Percentiles rank a stretch among this genome's conserved stretches.
These are phyloP conservation scores for Trichomonas tenax DNA, from an alignment of 208 protist species.

Conservation along the genomic window DNA sequence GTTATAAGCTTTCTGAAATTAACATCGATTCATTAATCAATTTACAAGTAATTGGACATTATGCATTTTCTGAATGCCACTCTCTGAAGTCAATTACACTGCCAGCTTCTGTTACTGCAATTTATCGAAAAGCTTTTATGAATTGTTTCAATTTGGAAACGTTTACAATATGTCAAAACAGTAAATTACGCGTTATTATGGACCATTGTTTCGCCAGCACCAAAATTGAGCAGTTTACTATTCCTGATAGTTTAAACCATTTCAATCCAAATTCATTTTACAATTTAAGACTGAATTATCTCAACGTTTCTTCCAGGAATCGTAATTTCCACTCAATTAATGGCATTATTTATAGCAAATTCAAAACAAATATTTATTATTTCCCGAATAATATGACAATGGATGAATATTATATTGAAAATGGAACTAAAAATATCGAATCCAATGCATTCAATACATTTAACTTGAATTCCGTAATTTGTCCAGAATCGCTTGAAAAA, in stretches of 20 bases:
- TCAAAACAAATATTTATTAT: not conserved
- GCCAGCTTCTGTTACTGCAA: not conserved
- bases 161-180: not conserved
- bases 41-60: not conserved
- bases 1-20: not conserved
- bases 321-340: not conserved
- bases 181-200: not conserved
- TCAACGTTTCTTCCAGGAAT: not conserved
- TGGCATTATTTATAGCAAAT: not conserved
- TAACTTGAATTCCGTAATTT: not conserved
- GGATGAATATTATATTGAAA: not conserved
- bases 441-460: not conserved
- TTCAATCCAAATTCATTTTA: not conserved
- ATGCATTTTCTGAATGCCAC: not conserved
- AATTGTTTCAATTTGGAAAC: not conserved
- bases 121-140: not conserved
- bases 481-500: not conserved
- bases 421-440: not conserved
- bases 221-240: not conserved
- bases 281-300: not conserved
- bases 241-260: not conserved
- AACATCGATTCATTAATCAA: not conserved
- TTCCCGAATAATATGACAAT: not conserved
- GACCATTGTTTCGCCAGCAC: not conserved
- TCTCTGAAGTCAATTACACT: not conserved